phyloP scores from a whole-genome alignment of 495 filamentous ascomycete genomes.

The Aspergillus mulundensis region DNA sequence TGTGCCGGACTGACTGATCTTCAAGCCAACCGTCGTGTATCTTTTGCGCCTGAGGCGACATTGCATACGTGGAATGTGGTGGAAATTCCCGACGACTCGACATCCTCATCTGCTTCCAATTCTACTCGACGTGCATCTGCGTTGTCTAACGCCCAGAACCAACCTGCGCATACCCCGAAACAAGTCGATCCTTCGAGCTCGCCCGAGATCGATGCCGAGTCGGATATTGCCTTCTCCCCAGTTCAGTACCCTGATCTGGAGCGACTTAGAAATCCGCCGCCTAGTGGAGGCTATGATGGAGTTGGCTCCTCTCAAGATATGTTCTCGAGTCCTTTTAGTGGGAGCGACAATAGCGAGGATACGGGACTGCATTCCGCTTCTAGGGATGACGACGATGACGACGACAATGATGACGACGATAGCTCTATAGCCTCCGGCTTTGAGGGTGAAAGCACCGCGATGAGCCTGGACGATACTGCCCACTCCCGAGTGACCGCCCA shows the following conservation, averaged over 20 bases:
- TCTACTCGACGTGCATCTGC: slow-evolving; percentile 68
- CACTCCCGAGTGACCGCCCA: slow-evolving; percentile 56
- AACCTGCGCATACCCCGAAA: slow-evolving; percentile 39
- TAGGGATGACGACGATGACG: slow-evolving; percentile 57
- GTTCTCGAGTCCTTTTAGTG: slow-evolving; percentile 76
- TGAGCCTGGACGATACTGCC: slow-evolving; percentile 68
- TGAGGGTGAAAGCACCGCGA: slow-evolving; percentile 67
- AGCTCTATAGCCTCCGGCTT: slow-evolving; percentile 49
- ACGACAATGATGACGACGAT: slow-evolving; percentile 39
- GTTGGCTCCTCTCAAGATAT: slow-evolving; percentile 47
- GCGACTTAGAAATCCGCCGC: slow-evolving; percentile 35
- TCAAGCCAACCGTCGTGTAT: slow-evolving; percentile 82
- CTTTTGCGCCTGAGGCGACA: slow-evolving; percentile 95
- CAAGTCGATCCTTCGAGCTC: slow-evolving; percentile 62
- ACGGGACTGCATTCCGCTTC: slow-evolving; percentile 41
- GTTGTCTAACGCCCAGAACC: slow-evolving; percentile 44
- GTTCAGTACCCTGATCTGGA: slow-evolving; percentile 65
- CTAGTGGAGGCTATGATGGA: slow-evolving; percentile 18
- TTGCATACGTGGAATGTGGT: slow-evolving; percentile 97
- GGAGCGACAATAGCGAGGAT: slow-evolving; percentile 57
- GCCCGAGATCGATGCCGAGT: slow-evolving; percentile 57
- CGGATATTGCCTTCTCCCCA: slow-evolving; percentile 58
- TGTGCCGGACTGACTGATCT: slow-evolving; percentile 14
- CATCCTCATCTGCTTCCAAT: slow-evolving; percentile 74
- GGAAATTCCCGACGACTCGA: slow-evolving; percentile 82